Evolutionary conservation across 179 eudicot genomes (phyloP).

Genomic region (Spinacia oleracea): DNA sequence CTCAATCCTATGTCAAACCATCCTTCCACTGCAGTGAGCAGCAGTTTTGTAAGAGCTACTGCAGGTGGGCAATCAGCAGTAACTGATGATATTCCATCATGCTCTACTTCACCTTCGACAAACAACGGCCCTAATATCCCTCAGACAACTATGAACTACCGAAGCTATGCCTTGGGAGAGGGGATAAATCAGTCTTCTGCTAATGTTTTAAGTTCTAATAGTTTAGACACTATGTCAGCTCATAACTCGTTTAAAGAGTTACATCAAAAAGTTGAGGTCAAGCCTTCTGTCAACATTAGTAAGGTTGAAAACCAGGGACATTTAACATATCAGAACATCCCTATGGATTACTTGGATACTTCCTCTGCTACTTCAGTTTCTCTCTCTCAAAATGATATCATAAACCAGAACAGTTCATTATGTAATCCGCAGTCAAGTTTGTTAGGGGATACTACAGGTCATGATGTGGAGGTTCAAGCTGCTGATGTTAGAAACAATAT

Average conservation of each 20-base stretch:
- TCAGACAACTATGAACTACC: slow-evolving; percentile 51
- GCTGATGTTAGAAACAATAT: slow-evolving; percentile 48
- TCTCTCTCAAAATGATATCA: slow-evolving; percentile 65
- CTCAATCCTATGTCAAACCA: slow-evolving; percentile 43
- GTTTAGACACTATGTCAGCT: slow-evolving; percentile 49
- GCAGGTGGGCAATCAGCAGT: slow-evolving; percentile 59
- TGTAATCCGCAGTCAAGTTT: slow-evolving; percentile 60
- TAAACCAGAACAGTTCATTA: slow-evolving; percentile 48
- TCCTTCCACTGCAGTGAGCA: slow-evolving; percentile 46
- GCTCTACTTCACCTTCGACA: slow-evolving; percentile 86
- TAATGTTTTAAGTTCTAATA: slow-evolving; percentile 40
- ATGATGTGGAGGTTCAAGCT: slow-evolving; percentile 57
- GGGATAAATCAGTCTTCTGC: slow-evolving; percentile 50
- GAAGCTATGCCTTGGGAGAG: slow-evolving; percentile 37
- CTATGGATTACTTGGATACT: slow-evolving; percentile 82
- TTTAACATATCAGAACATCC: slow-evolving; percentile 42
- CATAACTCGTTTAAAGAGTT: slow-evolving; percentile 49
- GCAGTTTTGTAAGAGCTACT: slow-evolving; percentile 47
- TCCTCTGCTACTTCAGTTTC: slow-evolving; percentile 84
- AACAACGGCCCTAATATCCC: slow-evolving; percentile 51
- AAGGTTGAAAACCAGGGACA: slow-evolving; percentile 63
- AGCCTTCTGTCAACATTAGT: slow-evolving; percentile 54
- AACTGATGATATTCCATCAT: slow-evolving; percentile 78
- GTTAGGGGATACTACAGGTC: slow-evolving; percentile 56
- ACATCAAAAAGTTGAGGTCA: slow-evolving; percentile 57